Percentiles rank a stretch among this genome's conserved stretches.
These are phyloP conservation scores for Phyllosticta citriasiana DNA, from an alignment of 2,329 filamentous ascomycete genomes.

Conservation along the genomic window DNA sequence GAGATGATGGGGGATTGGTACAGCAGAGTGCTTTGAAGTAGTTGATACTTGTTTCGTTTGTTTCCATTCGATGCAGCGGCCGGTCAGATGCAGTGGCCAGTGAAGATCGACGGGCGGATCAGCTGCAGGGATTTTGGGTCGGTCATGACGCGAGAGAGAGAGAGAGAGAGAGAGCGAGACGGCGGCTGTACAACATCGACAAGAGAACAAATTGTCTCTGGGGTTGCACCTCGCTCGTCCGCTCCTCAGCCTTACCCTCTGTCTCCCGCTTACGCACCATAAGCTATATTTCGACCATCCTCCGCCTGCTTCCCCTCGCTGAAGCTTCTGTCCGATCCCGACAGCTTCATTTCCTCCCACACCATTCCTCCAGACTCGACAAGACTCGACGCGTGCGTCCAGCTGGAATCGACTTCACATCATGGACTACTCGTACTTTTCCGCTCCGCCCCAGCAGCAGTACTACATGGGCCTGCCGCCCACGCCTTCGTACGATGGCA, in stretches of 20 bases:
- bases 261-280: background rate
- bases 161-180: too few species aligned
- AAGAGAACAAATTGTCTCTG: background rate
- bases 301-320: background rate
- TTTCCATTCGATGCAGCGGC: background rate
- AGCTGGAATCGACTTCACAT: background rate
- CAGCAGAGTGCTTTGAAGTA: background rate
- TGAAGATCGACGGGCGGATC: background rate
- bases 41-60: background rate
- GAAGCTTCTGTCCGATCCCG: background rate
- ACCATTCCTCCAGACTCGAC: background rate
- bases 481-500: slow-evolving; percentile 19
- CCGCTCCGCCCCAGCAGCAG: slow-evolving; percentile 36
- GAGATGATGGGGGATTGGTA: background rate
- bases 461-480: slow-evolving; percentile 39
- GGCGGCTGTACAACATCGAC: background rate
- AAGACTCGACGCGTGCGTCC: too few species aligned
- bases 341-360: background rate
- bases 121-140: background rate
- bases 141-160: background rate
- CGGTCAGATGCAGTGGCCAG: background rate
- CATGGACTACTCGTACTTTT: slow-evolving; percentile 50
- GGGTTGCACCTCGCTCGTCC: background rate
- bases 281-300: background rate
- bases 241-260: background rate